These are phyloP conservation scores for Stagonosporopsis tanaceti DNA, from an alignment of 2,329 filamentous ascomycete genomes.

Conservation along the genomic window DNA sequence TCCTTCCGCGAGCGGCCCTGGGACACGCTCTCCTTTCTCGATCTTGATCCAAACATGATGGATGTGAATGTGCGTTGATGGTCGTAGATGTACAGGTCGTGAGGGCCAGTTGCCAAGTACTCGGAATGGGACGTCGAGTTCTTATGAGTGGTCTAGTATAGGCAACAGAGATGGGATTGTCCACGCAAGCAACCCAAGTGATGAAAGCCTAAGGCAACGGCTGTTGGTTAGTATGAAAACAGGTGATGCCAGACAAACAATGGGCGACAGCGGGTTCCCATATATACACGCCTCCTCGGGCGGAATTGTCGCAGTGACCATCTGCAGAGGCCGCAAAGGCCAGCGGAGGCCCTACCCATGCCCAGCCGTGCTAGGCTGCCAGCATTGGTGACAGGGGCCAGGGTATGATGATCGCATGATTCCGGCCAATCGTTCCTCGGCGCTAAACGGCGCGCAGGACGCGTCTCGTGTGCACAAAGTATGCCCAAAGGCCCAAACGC, in stretches of 20 bases:
- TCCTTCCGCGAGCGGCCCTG: conserved; percentile 39
- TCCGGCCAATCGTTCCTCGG: conserved; percentile 44
- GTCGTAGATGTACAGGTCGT: conserved; percentile 20
- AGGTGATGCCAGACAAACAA: conserved; percentile 38
- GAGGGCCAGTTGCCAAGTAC: conserved; percentile 15
- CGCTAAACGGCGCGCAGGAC: conserved; percentile 12
- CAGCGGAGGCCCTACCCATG: conserved; percentile 19
- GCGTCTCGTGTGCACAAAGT: conserved; percentile 19
- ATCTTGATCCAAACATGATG: conserved; percentile 50
- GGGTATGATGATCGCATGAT: conserved; percentile 34
- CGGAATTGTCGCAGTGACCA: conserved; percentile 15
- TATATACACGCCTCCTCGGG: conserved; percentile 46
- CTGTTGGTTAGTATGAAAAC: conserved; percentile 33
- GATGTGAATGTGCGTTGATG: conserved; percentile 18
- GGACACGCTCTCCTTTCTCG: conserved; percentile 48
- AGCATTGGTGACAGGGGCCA: conserved; percentile 40
- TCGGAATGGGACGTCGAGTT: conserved; percentile 32
- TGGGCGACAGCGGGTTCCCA: conserved; percentile 35
- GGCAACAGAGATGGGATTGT: conserved; percentile 42
- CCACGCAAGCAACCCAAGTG: conserved; percentile 33
- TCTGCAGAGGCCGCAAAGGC: conserved; percentile 14
- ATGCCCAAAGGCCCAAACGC: conserved; percentile 36
- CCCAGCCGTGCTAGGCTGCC: conserved; percentile 28
- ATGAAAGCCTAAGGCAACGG: conserved; percentile 45
- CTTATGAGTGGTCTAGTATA: conserved; percentile 40